Conservation (phyloP, 2,329 filamentous ascomycete genomes). For the Neofusicoccum laricinum region DNA sequence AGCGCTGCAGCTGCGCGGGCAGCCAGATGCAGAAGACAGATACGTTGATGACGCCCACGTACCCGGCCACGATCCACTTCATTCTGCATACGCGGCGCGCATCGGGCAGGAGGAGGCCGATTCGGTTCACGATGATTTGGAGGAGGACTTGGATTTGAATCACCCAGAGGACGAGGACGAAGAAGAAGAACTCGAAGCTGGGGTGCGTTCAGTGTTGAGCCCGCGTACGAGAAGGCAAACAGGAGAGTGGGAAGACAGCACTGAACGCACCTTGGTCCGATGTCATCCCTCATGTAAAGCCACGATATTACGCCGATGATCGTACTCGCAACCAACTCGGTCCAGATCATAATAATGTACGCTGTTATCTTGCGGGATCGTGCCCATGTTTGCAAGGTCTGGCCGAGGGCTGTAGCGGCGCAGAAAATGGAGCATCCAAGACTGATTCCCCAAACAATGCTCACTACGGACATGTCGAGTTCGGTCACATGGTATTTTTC, state of each 20-base stretch:
- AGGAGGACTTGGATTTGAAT: conserved; percentile 36
- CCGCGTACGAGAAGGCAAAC: no score
- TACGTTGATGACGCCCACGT: conserved; percentile 28
- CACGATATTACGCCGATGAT: conserved; percentile 40
- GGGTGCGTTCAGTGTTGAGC: background rate
- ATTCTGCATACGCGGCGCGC: conserved; percentile 20
- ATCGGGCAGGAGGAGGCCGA: conserved; percentile 26
- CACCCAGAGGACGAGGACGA: conserved; percentile 38
- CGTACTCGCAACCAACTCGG: conserved; percentile 42
- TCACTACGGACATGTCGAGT: background rate
- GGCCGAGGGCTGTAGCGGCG: background rate
- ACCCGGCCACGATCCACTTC: conserved; percentile 20
- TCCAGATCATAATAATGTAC: conserved; percentile 47
- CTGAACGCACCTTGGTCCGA: conserved; percentile 30
- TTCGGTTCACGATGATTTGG: conserved; percentile 30
- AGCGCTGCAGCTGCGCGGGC: conserved; percentile 28
- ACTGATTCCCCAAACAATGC: conserved; percentile 8
- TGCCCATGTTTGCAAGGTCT: background rate
- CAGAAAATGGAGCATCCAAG: background rate
- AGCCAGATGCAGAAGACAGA: conserved; percentile 30
- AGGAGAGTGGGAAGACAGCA: background rate
- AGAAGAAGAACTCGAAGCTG: conserved; percentile 20
- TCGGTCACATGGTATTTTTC: background rate
- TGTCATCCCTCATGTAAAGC: conserved; percentile 37
- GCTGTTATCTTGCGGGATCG: background rate